These are phyloP conservation scores for Micractinium sp. DNA, from an alignment of 139 green algal species.

Conservation along the genomic window DNA sequence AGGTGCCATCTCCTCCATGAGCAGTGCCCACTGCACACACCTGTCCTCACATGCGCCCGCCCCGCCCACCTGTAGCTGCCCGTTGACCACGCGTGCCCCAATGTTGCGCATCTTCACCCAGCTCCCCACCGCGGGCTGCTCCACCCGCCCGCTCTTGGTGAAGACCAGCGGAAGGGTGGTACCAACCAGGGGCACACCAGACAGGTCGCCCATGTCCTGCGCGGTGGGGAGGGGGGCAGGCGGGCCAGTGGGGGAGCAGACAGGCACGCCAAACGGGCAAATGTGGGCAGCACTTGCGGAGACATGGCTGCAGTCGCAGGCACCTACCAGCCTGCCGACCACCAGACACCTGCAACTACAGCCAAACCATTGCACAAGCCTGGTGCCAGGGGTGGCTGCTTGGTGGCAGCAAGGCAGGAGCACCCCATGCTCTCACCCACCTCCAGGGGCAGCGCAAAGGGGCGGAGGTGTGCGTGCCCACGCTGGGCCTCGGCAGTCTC, in stretches of 20 bases:
- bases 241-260: neutral
- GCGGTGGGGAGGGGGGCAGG: neutral
- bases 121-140: slow-evolving; percentile 9
- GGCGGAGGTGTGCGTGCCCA: neutral
- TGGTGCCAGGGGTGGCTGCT: too few relatives aligned
- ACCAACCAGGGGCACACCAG: slow-evolving; percentile 35
- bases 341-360: neutral
- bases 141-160: neutral
- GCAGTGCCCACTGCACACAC: neutral
- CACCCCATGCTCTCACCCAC: neutral
- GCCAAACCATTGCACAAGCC: too few relatives aligned
- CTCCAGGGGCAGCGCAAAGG: slow-evolving; percentile 17
- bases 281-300: neutral
- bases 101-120: slow-evolving; percentile 62
- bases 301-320: neutral
- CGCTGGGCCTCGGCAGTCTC: neutral
- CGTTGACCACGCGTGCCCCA: slow-evolving; percentile 32
- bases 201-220: neutral
- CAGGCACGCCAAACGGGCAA: neutral
- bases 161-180: slow-evolving; percentile 52
- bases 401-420: neutral
- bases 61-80: slow-evolving; percentile 39
- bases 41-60: neutral
- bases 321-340: neutral
- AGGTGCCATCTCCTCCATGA: neutral